phyloP scores from a whole-genome alignment of 768 basidiomycete species.

The Mycena vulgaris region DNA sequence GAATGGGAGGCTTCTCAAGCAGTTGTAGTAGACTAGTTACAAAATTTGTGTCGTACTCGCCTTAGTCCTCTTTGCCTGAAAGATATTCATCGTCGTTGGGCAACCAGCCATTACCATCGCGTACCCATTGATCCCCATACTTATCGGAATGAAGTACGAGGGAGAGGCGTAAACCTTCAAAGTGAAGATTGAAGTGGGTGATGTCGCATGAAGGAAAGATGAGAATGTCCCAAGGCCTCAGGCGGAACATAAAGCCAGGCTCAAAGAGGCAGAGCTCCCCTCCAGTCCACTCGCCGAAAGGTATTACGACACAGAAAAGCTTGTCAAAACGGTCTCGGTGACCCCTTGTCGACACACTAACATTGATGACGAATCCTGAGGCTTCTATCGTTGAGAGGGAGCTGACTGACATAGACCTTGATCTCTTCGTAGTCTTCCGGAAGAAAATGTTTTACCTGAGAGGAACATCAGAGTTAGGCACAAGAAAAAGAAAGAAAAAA shows the following conservation, averaged over 20 bases:
- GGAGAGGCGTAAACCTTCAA: background rate
- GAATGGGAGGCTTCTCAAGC: too few relatives aligned
- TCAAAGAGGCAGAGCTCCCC: conserved; percentile 46
- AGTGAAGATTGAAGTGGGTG: conserved; percentile 24
- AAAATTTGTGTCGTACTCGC: too few relatives aligned
- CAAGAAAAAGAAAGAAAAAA: too few relatives aligned
- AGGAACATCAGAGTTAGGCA: too few relatives aligned
- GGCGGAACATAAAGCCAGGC: conserved; percentile 40
- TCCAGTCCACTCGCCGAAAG: conserved; percentile 40
- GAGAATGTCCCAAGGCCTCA: conserved; percentile 39
- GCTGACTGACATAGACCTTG: conserved; percentile 20
- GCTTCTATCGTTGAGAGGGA: conserved; percentile 20
- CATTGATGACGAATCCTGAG: conserved; percentile 41
- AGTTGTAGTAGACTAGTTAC: too few relatives aligned
- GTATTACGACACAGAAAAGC: conserved; percentile 45
- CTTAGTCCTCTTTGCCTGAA: too few relatives aligned
- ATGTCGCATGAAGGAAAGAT: conserved; percentile 20
- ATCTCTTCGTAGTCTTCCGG: conserved; percentile 34
- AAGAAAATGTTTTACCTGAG: background rate
- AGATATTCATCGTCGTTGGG: background rate
- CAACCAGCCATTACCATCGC: background rate
- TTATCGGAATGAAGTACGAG: conserved; percentile 24
- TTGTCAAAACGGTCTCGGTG: conserved; percentile 43
- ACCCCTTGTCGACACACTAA: conserved; percentile 39
- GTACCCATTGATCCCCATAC: background rate